Evolutionary conservation across 2,329 filamentous ascomycete genomes (phyloP), one percentile per base, ranked within the genome.

Genomic region (Berkeleyomyces basicola): DNA sequence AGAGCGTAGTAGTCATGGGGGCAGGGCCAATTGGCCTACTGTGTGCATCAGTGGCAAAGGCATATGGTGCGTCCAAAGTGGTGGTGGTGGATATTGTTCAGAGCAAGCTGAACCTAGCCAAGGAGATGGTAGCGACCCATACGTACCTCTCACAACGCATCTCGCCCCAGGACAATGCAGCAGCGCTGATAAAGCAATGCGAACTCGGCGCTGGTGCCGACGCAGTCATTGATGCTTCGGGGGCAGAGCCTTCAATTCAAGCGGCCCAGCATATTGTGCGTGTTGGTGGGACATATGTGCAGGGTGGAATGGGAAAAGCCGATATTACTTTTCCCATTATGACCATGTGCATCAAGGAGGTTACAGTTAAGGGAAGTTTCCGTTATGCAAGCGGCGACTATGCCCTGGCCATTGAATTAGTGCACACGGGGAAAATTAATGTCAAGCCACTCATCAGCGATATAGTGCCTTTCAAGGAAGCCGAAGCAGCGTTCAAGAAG

Each of bases 311-410:
- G 90, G 92, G 92, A 70, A 87, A 86, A 71, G 74, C 83, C 46
- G 88, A 96, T 70, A 91, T 96, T 72, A 87, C 75, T 7, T 96
- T 96, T 77, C 92, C 92, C 60, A 95, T 97, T 72, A 88, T 92
- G 82, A 86, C 88, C 4, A 79, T 95, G 70, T 95, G 90, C 72
- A 80, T 85, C 59, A 96, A 96, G 77, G 92, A 97, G 77, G 78
- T 96, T 60, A 95, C 85, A 9, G 80, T 88, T 57, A 88, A 86
- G 71, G 92, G 92, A 31, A 91, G 86, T 66, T 97, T 97, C 79
- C 83, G 92, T 46, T 97, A 97, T 73, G 86, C 86, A 3, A 82
- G 83, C 62, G 91, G 91, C 23, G 92, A 96, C 73, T 97, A 96
- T 74, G 82, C 85, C 71, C 82, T 91, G 5, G 90, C 90, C 3